These are phyloP conservation scores for Ochetophila trinervis DNA, from an alignment of 306 rosid genomes.

Conservation along the genomic window DNA sequence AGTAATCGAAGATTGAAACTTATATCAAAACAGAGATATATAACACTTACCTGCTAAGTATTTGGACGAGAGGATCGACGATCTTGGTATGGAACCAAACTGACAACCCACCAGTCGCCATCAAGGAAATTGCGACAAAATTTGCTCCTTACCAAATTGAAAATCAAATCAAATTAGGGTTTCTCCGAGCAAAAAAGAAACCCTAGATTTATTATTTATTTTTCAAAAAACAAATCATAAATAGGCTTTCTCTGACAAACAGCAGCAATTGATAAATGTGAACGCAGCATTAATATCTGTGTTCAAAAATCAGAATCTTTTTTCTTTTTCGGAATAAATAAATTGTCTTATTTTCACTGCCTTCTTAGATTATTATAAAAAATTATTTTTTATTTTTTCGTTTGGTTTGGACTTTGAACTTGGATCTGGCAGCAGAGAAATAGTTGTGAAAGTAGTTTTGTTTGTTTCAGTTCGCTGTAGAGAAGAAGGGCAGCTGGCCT, in stretches of 20 bases:
- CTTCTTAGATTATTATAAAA: too few species aligned
- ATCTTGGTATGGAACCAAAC: conserved; percentile 63
- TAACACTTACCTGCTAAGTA: conserved; percentile 58
- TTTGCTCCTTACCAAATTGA: not conserved
- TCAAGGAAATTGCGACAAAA: not conserved
- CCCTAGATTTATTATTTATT: not conserved
- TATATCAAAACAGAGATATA: conserved; percentile 5
- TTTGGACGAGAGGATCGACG: conserved; percentile 62
- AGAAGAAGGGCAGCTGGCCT: too few species aligned
- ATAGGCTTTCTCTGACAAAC: not conserved
- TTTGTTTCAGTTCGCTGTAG: too few species aligned
- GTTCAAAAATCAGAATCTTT: too few species aligned
- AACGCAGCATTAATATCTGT: too few species aligned
- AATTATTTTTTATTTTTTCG: too few species aligned
- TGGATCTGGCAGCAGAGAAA: too few species aligned
- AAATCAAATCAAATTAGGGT: not conserved
- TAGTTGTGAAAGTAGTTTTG: too few species aligned
- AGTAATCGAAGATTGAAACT: not conserved
- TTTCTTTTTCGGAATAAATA: too few species aligned
- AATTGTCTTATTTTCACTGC: too few species aligned
- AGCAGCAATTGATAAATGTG: too few species aligned
- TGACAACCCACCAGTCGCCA: conserved; percentile 24
- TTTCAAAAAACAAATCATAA: not conserved
- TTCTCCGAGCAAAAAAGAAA: not conserved
- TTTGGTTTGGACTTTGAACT: too few species aligned